These are phyloP conservation scores for Ustilago curta DNA, from an alignment of 1,284 basidiomycete species.

Conservation along the genomic window DNA sequence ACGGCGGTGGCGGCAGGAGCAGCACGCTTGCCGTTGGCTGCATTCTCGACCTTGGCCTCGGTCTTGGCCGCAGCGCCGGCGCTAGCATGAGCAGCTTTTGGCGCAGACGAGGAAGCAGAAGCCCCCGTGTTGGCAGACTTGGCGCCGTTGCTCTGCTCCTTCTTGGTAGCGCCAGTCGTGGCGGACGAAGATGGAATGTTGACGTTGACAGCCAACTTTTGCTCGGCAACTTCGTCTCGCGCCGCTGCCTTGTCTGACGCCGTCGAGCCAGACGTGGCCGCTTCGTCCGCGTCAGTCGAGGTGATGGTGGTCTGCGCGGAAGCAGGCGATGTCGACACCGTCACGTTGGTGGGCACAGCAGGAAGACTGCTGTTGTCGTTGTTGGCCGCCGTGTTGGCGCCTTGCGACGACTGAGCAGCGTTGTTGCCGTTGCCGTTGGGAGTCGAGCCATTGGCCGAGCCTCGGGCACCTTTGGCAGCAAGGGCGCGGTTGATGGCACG, in stretches of 20 bases:
- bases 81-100: slow-evolving; percentile 15
- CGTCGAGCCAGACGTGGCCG: slow-evolving; percentile 18
- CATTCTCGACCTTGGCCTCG: slow-evolving; percentile 28
- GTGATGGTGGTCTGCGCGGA: slow-evolving; percentile 41
- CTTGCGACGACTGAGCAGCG: slow-evolving; percentile 18
- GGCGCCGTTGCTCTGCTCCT: slow-evolving; percentile 23
- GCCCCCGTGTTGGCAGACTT: slow-evolving; percentile 19
- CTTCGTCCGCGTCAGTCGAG: slow-evolving; percentile 17
- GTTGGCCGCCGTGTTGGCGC: slow-evolving; percentile 12
- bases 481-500: slow-evolving; percentile 48
- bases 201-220: slow-evolving; percentile 17
- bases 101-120: slow-evolving; percentile 21
- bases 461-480: slow-evolving; percentile 38
- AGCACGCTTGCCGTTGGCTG: slow-evolving; percentile 28
- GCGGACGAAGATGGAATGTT: slow-evolving; percentile 11
- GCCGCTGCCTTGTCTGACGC: slow-evolving; percentile 25
- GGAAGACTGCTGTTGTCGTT: slow-evolving; percentile 17
- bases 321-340: slow-evolving; percentile 38
- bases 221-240: slow-evolving; percentile 14
- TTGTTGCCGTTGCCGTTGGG: slow-evolving; percentile 18
- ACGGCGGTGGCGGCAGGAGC: slow-evolving; percentile 11
- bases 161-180: slow-evolving; percentile 17
- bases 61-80: slow-evolving; percentile 20
- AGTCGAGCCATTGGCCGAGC: slow-evolving; percentile 16
- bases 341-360: slow-evolving; percentile 25